These are phyloP conservation scores for Mycena amicta DNA, from an alignment of 768 basidiomycete genomes.

Conservation along the genomic window DNA sequence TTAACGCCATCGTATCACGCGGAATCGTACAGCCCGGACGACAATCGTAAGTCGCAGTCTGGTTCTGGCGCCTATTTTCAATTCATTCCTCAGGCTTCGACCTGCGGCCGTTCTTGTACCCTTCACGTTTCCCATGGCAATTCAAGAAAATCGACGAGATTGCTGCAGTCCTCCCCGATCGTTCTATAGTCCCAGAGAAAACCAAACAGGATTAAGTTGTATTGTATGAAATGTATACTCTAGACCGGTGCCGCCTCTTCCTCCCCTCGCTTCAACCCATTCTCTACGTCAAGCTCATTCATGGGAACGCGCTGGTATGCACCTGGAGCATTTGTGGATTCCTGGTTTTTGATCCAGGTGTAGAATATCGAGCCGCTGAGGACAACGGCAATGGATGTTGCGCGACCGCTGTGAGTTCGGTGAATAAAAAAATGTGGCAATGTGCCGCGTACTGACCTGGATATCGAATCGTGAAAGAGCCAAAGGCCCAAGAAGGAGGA, in stretches of 20 bases:
- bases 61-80: slow-evolving; percentile 20
- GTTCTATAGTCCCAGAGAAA: slow-evolving; percentile 38
- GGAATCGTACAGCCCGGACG: slow-evolving; percentile 95
- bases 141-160: slow-evolving; percentile 93
- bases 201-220: slow-evolving; percentile 18
- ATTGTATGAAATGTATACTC: background rate
- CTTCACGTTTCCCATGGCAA: slow-evolving; percentile 94
- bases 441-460: slow-evolving; percentile 47
- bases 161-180: slow-evolving; percentile 75
- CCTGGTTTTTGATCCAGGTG: slow-evolving; percentile 64
- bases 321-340: slow-evolving; percentile 37
- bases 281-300: slow-evolving; percentile 53
- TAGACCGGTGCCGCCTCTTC: background rate
- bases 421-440: background rate
- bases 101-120: slow-evolving; percentile 94
- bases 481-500: slow-evolving; percentile 64
- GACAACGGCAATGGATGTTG: slow-evolving; percentile 59
- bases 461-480: slow-evolving; percentile 64
- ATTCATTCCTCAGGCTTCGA: slow-evolving; percentile 72
- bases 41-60: slow-evolving; percentile 69
- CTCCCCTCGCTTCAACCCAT: background rate
- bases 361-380: slow-evolving; percentile 67
- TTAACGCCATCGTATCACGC: slow-evolving; percentile 93
- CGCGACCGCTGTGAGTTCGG: slow-evolving; percentile 50
- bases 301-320: slow-evolving; percentile 49